phyloP scores from a whole-genome alignment of 2,329 filamentous ascomycete species.

The Calonectria ilicicola region DNA sequence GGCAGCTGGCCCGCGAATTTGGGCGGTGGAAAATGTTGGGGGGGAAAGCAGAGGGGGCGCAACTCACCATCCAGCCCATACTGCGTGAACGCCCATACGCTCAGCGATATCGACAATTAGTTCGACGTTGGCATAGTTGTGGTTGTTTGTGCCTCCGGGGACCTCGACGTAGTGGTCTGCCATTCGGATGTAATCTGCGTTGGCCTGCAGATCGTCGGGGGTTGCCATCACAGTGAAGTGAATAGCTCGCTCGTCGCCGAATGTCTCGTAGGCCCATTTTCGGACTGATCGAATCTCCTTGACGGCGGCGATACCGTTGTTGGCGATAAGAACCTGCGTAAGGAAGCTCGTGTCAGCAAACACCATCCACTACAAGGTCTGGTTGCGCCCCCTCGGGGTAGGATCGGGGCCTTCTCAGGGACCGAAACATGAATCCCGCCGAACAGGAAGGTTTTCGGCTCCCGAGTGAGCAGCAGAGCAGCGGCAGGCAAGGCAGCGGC shows the following conservation, averaged over 20 bases:
- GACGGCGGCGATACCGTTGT: conserved; percentile 99
- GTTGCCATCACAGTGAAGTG: conserved; percentile 99
- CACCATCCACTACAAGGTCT: neutral
- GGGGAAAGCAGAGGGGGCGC: neutral
- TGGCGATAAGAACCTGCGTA: conserved; percentile 91
- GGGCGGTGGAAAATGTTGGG: conserved; percentile 14
- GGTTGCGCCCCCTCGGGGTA: neutral
- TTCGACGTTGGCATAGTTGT: conserved; percentile 99
- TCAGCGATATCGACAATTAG: conserved; percentile 98
- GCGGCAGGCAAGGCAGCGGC: neutral
- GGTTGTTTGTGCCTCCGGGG: conserved; percentile 98
- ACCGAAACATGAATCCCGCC: conserved; percentile 1
- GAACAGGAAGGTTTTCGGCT: neutral
- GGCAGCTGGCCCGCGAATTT: conserved; percentile 1
- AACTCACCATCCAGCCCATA: conserved; percentile 96
- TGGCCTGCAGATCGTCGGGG: conserved; percentile 95
- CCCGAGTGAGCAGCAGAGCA: neutral
- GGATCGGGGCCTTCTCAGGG: neutral
- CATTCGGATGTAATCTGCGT: conserved; percentile 99
- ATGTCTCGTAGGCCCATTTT: conserved; percentile 99
- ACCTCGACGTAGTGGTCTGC: conserved; percentile 99
- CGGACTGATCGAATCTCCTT: conserved; percentile 99
- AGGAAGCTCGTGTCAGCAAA: conserved; percentile 27
- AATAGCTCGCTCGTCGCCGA: conserved; percentile 97
- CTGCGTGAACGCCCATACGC: conserved; percentile 97